Evolutionary conservation across 345 rosid species (phyloP), one percentile per base, ranked within the genome.

Genomic region (Corymbia maculata): DNA sequence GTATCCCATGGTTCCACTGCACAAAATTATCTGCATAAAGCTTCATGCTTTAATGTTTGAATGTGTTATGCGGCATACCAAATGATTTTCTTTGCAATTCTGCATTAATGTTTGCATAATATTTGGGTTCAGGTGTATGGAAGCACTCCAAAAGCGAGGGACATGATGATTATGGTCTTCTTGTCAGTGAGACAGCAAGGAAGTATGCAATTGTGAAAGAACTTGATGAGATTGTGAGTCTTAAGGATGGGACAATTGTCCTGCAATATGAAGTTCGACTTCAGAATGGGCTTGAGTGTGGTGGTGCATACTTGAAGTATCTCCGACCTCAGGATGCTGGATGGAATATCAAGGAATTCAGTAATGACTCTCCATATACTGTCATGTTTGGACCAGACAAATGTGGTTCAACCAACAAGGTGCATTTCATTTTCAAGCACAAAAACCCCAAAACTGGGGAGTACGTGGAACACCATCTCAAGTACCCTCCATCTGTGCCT

Each of bases 321-420:
- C 91, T 94, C 32, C 88, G 93, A 21, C 94, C 94, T 15, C 96
- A 94, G 88, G 92, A 88, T 47, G 90, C 90, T 52, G 94, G 92
- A 13, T 94, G 94, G 96, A 90, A 70, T 26, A 55, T 92, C 8
- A 88, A 91, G 85, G 89, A 91, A 22, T 93, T 94, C 32, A 92
- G 92, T 88, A 93, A 87, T 14, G 89, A 91, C 22, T 91, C 94
- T 86, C 95, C 94, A 16, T 93, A 93, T 89, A 91, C 94, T 12
- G 92, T 94, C 24, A 93, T 94, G 96, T 94, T 94, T 85, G 96
- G 95, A 85, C 95, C 96, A 8, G 95, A 94, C 90, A 94, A 90
- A 90, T 94, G 96, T 57, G 94, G 95, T 49, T 36, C 89, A 79
- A 94, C 95, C 30, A 91, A 94, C 93, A 94, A 94, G 89, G 94